Base-by-base conservation (phyloP, 805 yeast genomes). In the Jamesozyma spencerorum region DNA sequence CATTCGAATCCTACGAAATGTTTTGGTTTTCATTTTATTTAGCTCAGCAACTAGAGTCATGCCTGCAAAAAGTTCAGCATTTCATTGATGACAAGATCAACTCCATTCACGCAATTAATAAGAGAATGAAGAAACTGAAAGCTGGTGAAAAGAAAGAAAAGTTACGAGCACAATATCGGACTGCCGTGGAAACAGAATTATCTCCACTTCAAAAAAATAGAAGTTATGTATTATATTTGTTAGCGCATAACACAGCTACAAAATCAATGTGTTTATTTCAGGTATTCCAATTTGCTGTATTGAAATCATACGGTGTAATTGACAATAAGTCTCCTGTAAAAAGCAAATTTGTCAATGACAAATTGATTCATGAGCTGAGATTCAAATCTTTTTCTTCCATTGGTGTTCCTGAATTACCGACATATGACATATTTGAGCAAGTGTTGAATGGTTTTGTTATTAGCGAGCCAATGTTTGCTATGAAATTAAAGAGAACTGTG, bases 381-480 rank as follows among this genome's bases (percentile, higher is more conserved):
- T 71, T 85, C 73, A 86, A 85, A 57, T 78, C 92, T 3, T 85
- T 82, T 64, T 74, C 81, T 18, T 73, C 86, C 0, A 81, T 87
- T 17, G 95, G 94, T 0, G 77, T 77, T 10, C 96, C 96, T 1
- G 71, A 69, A 22, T 51, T 75, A 32, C 87, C 90, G 2, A 54
- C 66, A 0, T 79, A 62, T 48, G 60, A 49, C 1, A 33, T 47
- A 2, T 57, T 62, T 38, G 47, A 44, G 44, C 18, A 37, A 11
- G 52, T 57, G 3, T 26, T 63, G 5, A 28, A 47, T 5, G 55
- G 51, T 6, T 49, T 49, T 41, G 26, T 42, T 1, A 43, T 55
- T 8, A 18, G 39, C 2, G 58, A 47, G 18, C 52, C 59, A 2
- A 37, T 41, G 38, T 44, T 56, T 18, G 18, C 44, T 2, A 3